These are phyloP conservation scores for Coemansia sp. DNA, from an alignment of 192 early-diverging fungal species.

Conservation along the genomic window DNA sequence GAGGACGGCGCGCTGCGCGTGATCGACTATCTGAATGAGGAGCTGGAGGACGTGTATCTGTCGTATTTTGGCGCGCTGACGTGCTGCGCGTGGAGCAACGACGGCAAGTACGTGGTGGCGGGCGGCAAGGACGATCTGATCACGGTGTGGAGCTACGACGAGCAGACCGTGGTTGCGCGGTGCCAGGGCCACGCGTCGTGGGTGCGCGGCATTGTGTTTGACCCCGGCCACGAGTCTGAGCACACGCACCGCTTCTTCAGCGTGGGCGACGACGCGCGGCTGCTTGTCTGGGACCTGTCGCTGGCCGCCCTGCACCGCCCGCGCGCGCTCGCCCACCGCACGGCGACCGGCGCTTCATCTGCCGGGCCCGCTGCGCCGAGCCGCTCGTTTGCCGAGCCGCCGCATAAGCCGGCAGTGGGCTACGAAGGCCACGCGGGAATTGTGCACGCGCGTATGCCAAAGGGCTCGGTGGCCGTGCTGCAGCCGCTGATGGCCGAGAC, in stretches of 20 bases:
- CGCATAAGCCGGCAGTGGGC: too few species aligned
- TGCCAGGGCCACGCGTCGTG: slow-evolving; percentile 93
- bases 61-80: slow-evolving; percentile 86
- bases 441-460: slow-evolving; percentile 23
- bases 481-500: slow-evolving; percentile 66
- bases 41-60: slow-evolving; percentile 69
- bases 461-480: slow-evolving; percentile 61
- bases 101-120: slow-evolving; percentile 77
- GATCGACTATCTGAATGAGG: slow-evolving; percentile 71
- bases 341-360: not conserved
- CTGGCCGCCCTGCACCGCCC: slow-evolving; percentile 73
- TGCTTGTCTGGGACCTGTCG: slow-evolving; percentile 95
- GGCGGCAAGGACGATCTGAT: slow-evolving; percentile 95
- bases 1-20: slow-evolving; percentile 78
- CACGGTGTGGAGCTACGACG: slow-evolving; percentile 82
- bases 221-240: slow-evolving; percentile 77
- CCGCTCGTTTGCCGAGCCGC: too few species aligned
- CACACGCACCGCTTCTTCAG: slow-evolving; percentile 81
- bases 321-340: slow-evolving; percentile 35
- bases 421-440: slow-evolving; percentile 7
- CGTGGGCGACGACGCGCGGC: slow-evolving; percentile 83
- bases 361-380: too few species aligned
- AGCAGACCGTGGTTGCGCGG: slow-evolving; percentile 74
- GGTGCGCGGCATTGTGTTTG: slow-evolving; percentile 83
- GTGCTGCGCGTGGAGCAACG: slow-evolving; percentile 89